These are phyloP conservation scores for Moesziomyces antarcticus DNA, from an alignment of 1,284 basidiomycete species.

Conservation along the genomic window DNA sequence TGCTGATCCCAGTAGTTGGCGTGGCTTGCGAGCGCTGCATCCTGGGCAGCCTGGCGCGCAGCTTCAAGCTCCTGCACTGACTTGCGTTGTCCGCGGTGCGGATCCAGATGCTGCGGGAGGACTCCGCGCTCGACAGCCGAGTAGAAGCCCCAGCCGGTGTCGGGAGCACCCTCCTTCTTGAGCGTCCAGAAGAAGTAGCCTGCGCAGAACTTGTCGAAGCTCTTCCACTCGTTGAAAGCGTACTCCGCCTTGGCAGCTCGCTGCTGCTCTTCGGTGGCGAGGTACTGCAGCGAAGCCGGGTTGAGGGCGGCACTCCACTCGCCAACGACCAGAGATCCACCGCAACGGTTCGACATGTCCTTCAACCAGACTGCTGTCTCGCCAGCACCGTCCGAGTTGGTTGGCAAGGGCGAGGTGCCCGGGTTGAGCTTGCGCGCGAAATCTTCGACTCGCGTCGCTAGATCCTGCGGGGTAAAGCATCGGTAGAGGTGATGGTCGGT, in stretches of 20 bases:
- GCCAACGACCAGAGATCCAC: constrained; percentile 75
- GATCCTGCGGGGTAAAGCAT: constrained; percentile 79
- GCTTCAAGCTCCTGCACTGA: constrained; percentile 26
- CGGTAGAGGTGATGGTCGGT: constrained; percentile 88
- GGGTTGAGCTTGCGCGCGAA: constrained; percentile 69
- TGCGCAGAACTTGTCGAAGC: constrained; percentile 77
- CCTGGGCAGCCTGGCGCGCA: constrained; percentile 25
- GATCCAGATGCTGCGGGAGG: constrained; percentile 70
- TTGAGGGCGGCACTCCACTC: constrained; percentile 87
- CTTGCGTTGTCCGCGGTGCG: constrained; percentile 31
- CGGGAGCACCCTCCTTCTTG: constrained; percentile 78
- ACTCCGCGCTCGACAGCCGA: constrained; percentile 77
- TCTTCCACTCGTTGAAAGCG: constrained; percentile 75
- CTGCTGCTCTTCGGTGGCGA: constrained; percentile 68
- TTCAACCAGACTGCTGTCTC: constrained; percentile 47
- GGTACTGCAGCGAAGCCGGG: constrained; percentile 72
- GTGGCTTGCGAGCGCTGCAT: constrained; percentile 24
- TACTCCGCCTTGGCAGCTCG: constrained; percentile 71
- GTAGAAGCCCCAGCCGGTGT: constrained; percentile 81
- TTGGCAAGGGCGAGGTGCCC: constrained; percentile 26
- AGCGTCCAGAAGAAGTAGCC: constrained; percentile 92
- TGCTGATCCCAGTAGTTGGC: constrained; percentile 34
- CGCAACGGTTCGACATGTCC: constrained; percentile 65
- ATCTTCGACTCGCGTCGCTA: constrained; percentile 72
- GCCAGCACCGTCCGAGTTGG: constrained; percentile 33